phyloP scores from a whole-genome alignment of 768 basidiomycete genomes.

The Pisolithus microcarpus region DNA sequence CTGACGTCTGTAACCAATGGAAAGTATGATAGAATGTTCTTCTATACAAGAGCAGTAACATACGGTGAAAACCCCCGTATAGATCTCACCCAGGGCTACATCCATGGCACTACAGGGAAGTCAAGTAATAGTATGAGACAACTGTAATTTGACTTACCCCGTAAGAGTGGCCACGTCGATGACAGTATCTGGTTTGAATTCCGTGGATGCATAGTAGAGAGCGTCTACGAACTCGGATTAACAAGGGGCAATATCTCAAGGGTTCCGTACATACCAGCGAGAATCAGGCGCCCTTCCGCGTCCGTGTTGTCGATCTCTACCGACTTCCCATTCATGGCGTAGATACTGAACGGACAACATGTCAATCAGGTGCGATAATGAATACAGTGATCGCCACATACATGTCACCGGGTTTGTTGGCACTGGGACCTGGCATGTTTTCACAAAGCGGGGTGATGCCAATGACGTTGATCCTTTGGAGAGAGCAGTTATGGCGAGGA shows the following conservation, averaged over 20 bases:
- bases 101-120: conserved; percentile 51
- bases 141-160: conserved; percentile 37
- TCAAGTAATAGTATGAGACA: background rate
- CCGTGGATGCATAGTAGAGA: conserved; percentile 71
- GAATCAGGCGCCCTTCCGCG: conserved; percentile 71
- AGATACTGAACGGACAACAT: conserved; percentile 39
- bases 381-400: conserved; percentile 26
- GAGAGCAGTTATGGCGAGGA: background rate
- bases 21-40: background rate
- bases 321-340: conserved; percentile 84
- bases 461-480: conserved; percentile 62
- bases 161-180: conserved; percentile 88
- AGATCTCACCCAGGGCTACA: conserved; percentile 69
- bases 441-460: conserved; percentile 71
- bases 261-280: conserved; percentile 45
- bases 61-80: conserved; percentile 73
- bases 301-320: conserved; percentile 87
- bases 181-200: conserved; percentile 73
- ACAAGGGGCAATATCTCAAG: background rate
- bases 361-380: background rate
- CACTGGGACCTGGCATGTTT: conserved; percentile 71
- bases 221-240: conserved; percentile 46
- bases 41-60: conserved; percentile 11
- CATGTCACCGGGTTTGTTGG: conserved; percentile 80
- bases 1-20: conserved; percentile 48